Percentiles rank a stretch among this genome's conserved stretches.
phyloP scores from a whole-genome alignment of 2,329 filamentous ascomycete species.

The Colletotrichum limetticola region DNA sequence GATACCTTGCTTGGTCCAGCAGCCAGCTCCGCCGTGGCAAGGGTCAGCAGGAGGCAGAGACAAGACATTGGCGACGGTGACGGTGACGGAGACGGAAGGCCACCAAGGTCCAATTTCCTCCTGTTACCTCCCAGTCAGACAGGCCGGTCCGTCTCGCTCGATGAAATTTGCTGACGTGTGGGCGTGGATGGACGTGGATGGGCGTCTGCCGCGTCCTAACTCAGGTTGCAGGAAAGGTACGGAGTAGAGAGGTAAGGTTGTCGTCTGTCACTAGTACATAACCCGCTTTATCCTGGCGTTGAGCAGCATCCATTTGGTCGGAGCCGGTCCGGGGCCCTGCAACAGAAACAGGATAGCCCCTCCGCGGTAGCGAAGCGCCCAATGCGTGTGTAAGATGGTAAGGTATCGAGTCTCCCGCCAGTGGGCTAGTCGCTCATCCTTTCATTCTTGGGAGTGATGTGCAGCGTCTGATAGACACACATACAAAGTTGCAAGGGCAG shows the following conservation, averaged over 20 bases:
- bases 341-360: not conserved
- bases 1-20: not conserved
- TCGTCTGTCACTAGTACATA: not conserved
- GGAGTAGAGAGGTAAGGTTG: not conserved
- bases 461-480: not conserved
- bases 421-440: not conserved
- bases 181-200: not conserved
- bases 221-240: not conserved
- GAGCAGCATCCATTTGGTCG: not conserved
- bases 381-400: not conserved
- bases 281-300: not conserved
- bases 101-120: not conserved
- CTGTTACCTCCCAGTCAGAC: not conserved
- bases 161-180: not conserved
- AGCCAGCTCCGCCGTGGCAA: not conserved
- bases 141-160: not conserved
- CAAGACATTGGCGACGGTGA: not conserved
- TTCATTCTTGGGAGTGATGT: conserved; percentile 3
- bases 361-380: not conserved
- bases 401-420: not conserved
- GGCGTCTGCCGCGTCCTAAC: not conserved
- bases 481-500: not conserved
- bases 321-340: not conserved
- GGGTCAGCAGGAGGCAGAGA: not conserved
- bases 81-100: not conserved